Base-by-base conservation (phyloP, 805 yeast species). In the Pichia heedii region DNA sequence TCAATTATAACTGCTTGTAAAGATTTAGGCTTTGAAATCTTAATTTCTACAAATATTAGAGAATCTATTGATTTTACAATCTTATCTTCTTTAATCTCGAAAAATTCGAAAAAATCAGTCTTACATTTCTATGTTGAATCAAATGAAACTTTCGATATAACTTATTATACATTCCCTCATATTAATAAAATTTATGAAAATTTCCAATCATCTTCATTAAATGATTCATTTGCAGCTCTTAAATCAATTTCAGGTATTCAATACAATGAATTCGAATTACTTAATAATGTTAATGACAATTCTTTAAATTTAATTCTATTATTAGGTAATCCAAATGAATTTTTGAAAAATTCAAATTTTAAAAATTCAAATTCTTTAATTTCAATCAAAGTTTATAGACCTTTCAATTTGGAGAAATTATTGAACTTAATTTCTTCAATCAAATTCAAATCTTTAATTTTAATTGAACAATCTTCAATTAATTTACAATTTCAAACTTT, bases 1-100 rank as follows among this genome's bases (percentile, higher is more conserved):
- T 77, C 84, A 22, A 66, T 75, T 15, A 73, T 86, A 22, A 68
- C 90, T n/a, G 73, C 86, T 8, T 68, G 84, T 52, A 79, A 89
- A 57, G 90, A 85, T 59, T 67, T 82, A 34, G 77, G 78, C 15
- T 73, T 70, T 52, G 73, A 78, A 7, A 68, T 82, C 21, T 61
- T 89, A 49, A 73, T 88, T 43, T 84, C 96, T n/a, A 79, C 76
- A 54, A 64, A 69, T 33, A 34, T 36, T 9, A 57, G 66, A 27
- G 86, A 81, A 48, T 68, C 81, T 10, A 62, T 68, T 37, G 71
- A 71, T 41, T 69, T 75, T 48, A 69, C 84, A 6, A 62, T 75
- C 37, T 73, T 79, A 22, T 76, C 94, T 2, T 74, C 77, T 52
- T 63, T 76, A 37, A 60, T 80, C 33, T 74, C 89, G 8, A 60